Base-by-base conservation (phyloP, 2,329 filamentous ascomycete genomes). In the Huntiella omanensis region DNA sequence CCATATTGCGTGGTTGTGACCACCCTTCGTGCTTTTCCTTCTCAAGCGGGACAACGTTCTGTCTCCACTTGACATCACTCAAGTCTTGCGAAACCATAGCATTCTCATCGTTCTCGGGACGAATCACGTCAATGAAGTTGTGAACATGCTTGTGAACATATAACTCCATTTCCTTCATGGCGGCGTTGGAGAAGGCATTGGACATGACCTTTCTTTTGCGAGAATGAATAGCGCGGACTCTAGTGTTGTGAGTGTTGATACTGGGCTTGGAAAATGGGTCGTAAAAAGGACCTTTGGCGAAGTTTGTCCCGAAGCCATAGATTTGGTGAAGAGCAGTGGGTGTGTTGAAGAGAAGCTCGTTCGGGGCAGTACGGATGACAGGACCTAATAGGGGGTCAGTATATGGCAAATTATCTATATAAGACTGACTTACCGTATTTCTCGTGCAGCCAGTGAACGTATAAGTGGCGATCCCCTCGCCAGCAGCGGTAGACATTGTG, bases 331-430 rank as follows among this genome's bases (percentile, higher is more conserved):
- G 64, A 1, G 80, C 79, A 5, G 70, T 69, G 50, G 71, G 71
- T 46, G 75, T 78, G 66, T 91, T 88, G 64, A 92, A 74, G 1
- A 78, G 83, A 37, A 93, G 64, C 50, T 73, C 75, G 59, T 85
- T 84, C 39, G 84, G 84, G 0, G 80, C 81, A 53, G 80, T 83
- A 22, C 84, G 80, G n/a, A 88, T 80, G 43, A 76, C 59, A n/a
- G 67, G 64, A 54, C 75, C 73, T 75, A 40, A 1, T n/a, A n/a
- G 19, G 32, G 5, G 6, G 6, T 19, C 22, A n/a, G 13, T 22
- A 32, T 17, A 12, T 10, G 15, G 3, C 8, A 6, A 35, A 32
- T 5, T 39, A 13, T 33, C 3, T 10, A 38, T 11, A 19, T 5
- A 37, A 32, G 12, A 10, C 17, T 32, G 10, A 36, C 6, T 51